Conservation (phyloP, 2,329 filamentous ascomycete species). For the Cercospora zeae-maydis region DNA sequence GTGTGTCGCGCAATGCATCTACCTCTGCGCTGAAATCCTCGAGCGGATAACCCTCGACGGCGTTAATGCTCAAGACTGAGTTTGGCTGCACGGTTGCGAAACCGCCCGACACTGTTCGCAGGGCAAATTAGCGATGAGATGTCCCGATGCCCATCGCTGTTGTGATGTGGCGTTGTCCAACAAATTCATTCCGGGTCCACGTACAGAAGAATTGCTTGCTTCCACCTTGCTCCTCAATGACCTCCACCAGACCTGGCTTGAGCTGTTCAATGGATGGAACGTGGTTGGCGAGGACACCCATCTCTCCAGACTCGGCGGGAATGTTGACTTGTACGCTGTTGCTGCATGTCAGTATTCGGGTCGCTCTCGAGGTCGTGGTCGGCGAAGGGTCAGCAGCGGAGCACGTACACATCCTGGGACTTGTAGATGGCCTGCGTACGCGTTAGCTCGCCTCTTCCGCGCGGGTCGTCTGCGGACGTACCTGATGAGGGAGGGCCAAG, state of each 20-base stretch:
- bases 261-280: conserved; percentile 98
- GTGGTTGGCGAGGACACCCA: conserved; percentile 99
- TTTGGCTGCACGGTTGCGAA: conserved; percentile 96
- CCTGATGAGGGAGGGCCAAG: conserved; percentile 96
- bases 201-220: conserved; percentile 98
- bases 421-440: conserved; percentile 61
- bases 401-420: conserved; percentile 65
- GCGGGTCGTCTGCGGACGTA: conserved; percentile 50
- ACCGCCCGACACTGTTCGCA: conserved; percentile 77
- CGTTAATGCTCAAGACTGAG: conserved; percentile 95
- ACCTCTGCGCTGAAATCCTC: conserved; percentile 93
- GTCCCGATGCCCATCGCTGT: not conserved
- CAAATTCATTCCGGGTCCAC: conserved; percentile 40
- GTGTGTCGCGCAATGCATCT: conserved; percentile 27
- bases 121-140: conserved; percentile 11
- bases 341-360: conserved; percentile 25
- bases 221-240: conserved; percentile 85
- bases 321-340: conserved; percentile 95
- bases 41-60: conserved; percentile 87
- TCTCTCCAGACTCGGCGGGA: conserved; percentile 94
- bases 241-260: conserved; percentile 91
- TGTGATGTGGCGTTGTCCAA: not conserved
- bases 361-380: conserved; percentile 7
- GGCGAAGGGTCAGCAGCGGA: conserved; percentile 7
- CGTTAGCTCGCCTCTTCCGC: not conserved